Evolutionary conservation across 495 filamentous ascomycete species (phyloP), one percentile per base, ranked within the genome.

Genomic region (Tuber magnatum): DNA sequence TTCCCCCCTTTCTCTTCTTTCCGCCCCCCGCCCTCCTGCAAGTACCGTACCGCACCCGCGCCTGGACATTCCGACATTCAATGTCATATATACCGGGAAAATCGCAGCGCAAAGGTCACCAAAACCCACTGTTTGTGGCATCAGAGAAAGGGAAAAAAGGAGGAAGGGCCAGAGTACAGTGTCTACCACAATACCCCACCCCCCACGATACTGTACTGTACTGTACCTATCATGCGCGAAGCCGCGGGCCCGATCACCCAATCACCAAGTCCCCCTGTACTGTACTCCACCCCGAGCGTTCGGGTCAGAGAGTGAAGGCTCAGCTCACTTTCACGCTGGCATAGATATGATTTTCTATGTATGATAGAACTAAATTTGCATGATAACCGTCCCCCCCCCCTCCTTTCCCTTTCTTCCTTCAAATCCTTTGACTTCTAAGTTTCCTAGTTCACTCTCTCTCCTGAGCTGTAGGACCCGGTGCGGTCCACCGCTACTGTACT

Each of bases 251-350:
- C 48, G 75, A 65, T 61, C 71, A 74, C 38, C 40, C 74, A 75
- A 65, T 41, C 68, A 74, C 28, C 69, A 42, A 14, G n/a, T 42
- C 28, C 35, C 61, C 42, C 44, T 71, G 44, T 40, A 77, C 77
- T 38, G n/a, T n/a, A n/a, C n/a, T n/a, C n/a, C n/a, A n/a, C n/a
- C n/a, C 77, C 76, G 70, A 79, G 65, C 32, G 70, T 74, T 79
- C 41, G 77, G 76, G 77, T 78, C 77, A 71, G 70, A 78, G 69
- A 79, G 43, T 69, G 32, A 16, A n/a, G 41, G 68, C 61, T 35
- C 28, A 35, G 56, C 6, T 32, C 4, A 35, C 56, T 65, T 1
- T 5, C 56, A 16, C 56, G 4, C 28, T 4, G 28, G 56, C 32
- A 14, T 14, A 65, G 28, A 65, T 35, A 65, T 65, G 56, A 65